Base-by-base conservation (phyloP, 2,329 filamentous ascomycete genomes). In the Alternaria longipes region DNA sequence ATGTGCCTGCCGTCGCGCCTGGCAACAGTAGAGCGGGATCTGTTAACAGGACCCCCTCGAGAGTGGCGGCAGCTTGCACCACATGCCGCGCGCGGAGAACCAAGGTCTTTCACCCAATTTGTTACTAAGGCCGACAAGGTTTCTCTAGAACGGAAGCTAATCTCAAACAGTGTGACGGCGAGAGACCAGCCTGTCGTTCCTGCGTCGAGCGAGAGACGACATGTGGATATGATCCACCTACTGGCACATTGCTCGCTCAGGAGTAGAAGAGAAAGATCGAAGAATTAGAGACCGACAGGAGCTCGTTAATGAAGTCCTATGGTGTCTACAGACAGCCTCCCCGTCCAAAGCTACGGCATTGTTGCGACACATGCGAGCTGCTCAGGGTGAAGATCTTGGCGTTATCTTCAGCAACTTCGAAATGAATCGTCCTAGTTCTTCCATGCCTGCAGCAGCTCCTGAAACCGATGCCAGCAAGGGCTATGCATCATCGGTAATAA, bases 301-400 rank as follows among this genome's bases (percentile, higher is more conserved):
- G 41, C 44, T 50, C 60, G 1, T 32, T 68, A 34, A 62, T 28
- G 60, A 66, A n/a, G 55, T 69, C 16, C 42, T 70, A 6, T 69
- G 69, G 64, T 56, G 38, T 18, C 56, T 70, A 14, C 66, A 69
- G 26, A 68, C 59, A 2, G 52, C 56, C 4, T 64, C 60, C n/a
- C 47, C 55, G 2, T 49, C 65, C 8, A 52, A 63, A 22, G 65
- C 67, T 16, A 44, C 57, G 6, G 46, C 57, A 2, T 38, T 67
- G 18, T 56, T 71, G 18, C 50, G 59, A 44, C 34, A 60, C 11
- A 38, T 62, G 28, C 46, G 59, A 34, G 57, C 54, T 16, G n/a
- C 42, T 50, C 40, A 49, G n/a, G 47, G 46, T 32, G 52, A 59
- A 26, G 56, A 65, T 46, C 12, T 62, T 3, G 56, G 53, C 16